These are phyloP conservation scores for Pseudisothecium myosuroides DNA, from an alignment of 225 moss, liverwort and hornwort genomes.

Conservation along the genomic window DNA sequence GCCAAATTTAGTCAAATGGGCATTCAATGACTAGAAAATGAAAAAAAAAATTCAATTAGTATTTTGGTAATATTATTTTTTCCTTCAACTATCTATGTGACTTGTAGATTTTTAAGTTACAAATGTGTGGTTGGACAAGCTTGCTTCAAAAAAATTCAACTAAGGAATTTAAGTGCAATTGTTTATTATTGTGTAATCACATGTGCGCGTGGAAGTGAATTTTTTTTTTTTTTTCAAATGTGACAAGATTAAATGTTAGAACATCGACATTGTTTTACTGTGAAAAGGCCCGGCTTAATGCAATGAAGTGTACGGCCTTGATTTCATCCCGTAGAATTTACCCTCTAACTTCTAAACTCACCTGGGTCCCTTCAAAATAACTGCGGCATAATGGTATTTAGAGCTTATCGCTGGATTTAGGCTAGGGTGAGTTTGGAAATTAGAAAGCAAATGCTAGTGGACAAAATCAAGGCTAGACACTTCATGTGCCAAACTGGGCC, in stretches of 20 bases:
- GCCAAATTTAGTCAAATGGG: neutral
- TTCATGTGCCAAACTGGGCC: too few species aligned
- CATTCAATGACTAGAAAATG: neutral
- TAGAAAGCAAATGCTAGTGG: too few species aligned
- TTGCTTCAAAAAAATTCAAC: neutral
- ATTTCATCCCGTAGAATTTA: neutral
- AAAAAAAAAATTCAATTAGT: neutral
- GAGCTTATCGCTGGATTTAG: too few species aligned
- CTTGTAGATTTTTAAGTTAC: neutral
- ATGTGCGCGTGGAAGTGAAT: neutral
- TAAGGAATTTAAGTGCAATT: neutral
- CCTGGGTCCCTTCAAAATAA: accelerated
- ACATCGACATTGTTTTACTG: accelerated
- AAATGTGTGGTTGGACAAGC: neutral
- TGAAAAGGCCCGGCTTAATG: accelerated
- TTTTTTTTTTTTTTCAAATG: neutral
- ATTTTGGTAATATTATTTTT: neutral
- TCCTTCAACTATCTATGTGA: neutral
- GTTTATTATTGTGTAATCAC: neutral
- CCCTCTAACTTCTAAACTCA: neutral
- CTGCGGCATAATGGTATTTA: too few species aligned
- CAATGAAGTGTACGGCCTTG: accelerated
- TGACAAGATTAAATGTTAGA: neutral
- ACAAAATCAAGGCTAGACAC: too few species aligned
- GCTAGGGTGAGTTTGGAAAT: too few species aligned